phyloP scores from a whole-genome alignment of 2,329 filamentous ascomycete genomes.

The Penicillium sp. region DNA sequence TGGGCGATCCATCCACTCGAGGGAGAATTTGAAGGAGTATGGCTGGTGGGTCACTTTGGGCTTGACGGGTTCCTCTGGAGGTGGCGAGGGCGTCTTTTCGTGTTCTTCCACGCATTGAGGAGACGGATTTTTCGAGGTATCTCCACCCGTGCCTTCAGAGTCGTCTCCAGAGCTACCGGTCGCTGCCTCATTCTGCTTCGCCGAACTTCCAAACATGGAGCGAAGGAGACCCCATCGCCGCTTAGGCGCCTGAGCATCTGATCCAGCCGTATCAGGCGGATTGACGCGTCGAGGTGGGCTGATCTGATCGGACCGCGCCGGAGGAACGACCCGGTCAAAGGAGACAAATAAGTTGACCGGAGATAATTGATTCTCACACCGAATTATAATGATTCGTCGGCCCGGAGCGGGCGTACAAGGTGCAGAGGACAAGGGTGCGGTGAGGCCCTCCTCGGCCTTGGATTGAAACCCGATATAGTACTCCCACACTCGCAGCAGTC shows the following conservation, averaged over 20 bases:
- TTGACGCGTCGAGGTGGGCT: slow-evolving; percentile 33
- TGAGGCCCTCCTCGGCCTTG: slow-evolving; percentile 53
- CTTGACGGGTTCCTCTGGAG: slow-evolving; percentile 22
- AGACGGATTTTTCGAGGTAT: slow-evolving; percentile 21
- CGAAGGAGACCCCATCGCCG: slow-evolving; percentile 50
- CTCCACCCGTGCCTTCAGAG: slow-evolving; percentile 24
- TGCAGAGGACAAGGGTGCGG: slow-evolving; percentile 62
- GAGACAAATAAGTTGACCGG: slow-evolving; percentile 53
- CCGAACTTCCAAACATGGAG: slow-evolving; percentile 43
- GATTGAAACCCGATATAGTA: slow-evolving; percentile 72
- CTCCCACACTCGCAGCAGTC: slow-evolving; percentile 68
- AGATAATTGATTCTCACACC: slow-evolving; percentile 62
- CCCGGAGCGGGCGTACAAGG: slow-evolving; percentile 82
- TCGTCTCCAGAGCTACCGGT: slow-evolving; percentile 36
- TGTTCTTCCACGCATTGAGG: slow-evolving; percentile 25
- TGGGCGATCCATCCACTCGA: slow-evolving; percentile 58
- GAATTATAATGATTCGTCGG: slow-evolving; percentile 80
- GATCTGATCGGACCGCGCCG: slow-evolving; percentile 27
- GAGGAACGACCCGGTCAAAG: slow-evolving; percentile 55
- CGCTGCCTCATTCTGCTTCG: slow-evolving; percentile 40
- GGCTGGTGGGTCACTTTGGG: slow-evolving; percentile 46
- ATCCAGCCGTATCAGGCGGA: slow-evolving; percentile 22
- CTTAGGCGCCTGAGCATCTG: slow-evolving; percentile 23
- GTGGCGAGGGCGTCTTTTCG: slow-evolving; percentile 16
- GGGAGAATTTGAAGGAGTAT: slow-evolving; percentile 61